Evolutionary conservation across 164 flowering plant species (phyloP).

Genomic region (Taxillus chinensis): DNA sequence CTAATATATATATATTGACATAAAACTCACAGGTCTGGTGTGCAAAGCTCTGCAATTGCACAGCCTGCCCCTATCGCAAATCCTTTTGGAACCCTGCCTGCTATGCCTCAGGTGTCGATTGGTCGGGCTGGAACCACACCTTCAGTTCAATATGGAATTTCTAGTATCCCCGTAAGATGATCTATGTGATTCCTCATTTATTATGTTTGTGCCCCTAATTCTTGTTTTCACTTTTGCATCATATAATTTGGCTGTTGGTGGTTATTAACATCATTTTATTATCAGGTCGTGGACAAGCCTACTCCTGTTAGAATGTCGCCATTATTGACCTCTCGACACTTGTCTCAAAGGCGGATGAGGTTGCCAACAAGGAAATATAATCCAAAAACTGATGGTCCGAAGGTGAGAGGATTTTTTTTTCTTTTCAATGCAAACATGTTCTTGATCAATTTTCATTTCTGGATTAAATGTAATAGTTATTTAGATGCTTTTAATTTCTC

Average conservation of each 20-base stretch:
- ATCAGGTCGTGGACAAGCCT: conserved; percentile 78
- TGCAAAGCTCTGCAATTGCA: conserved; percentile 29
- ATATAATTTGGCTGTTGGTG: neutral
- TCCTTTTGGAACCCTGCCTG: conserved; percentile 83
- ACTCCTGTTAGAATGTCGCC: conserved; percentile 77
- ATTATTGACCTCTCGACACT: conserved; percentile 71
- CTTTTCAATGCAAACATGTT: neutral
- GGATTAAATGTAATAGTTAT: too few species aligned
- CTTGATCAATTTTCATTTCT: neutral
- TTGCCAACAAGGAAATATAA: conserved; percentile 82
- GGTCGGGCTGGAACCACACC: conserved; percentile 61
- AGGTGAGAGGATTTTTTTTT: conserved; percentile 32
- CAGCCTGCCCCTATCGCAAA: conserved; percentile 43
- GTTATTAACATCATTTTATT: conserved; percentile 1
- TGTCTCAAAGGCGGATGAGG: conserved; percentile 74
- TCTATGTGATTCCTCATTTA: neutral
- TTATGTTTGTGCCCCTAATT: neutral
- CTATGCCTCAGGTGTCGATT: conserved; percentile 81
- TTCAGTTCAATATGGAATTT: conserved; percentile 89
- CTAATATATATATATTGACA: too few species aligned
- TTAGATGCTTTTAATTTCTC: too few species aligned
- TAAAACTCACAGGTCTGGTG: conserved; percentile 32
- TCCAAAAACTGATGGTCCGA: conserved; percentile 64
- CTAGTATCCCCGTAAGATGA: conserved; percentile 65
- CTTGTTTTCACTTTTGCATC: neutral